These are phyloP conservation scores for Prototheca wickerhamii DNA, from an alignment of 163 green algal genomes.

Conservation along the genomic window DNA sequence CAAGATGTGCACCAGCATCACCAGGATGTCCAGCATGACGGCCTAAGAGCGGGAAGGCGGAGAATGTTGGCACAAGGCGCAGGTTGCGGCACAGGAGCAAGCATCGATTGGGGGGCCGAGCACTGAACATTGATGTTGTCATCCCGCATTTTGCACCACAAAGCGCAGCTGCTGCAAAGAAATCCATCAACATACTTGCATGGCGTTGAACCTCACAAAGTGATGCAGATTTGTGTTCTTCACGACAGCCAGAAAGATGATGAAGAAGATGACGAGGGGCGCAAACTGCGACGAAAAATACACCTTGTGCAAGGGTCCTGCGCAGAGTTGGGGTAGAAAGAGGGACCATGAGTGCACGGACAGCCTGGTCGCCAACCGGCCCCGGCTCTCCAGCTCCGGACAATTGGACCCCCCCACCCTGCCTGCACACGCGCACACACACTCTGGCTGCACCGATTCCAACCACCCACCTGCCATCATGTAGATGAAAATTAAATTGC, in stretches of 20 bases:
- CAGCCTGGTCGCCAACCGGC: too few relatives aligned
- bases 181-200: conserved; percentile 53
- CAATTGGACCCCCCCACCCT: too few relatives aligned
- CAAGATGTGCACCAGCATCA: conserved; percentile 71
- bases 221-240: conserved; percentile 74
- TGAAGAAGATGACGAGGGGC: conserved; percentile 76
- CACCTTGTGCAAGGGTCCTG: conserved; percentile 43
- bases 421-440: too few relatives aligned
- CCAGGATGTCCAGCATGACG: conserved; percentile 72
- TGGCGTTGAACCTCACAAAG: conserved; percentile 76
- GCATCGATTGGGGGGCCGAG: background rate
- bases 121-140: background rate
- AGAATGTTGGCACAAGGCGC: background rate
- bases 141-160: too few relatives aligned
- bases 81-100: background rate
- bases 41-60: conserved; percentile 32
- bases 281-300: conserved; percentile 70
- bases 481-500: conserved; percentile 39
- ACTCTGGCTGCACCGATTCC: background rate
- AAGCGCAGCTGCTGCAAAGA: too few relatives aligned
- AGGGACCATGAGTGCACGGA: too few relatives aligned
- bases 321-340: too few relatives aligned
- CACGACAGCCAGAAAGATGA: conserved; percentile 69
- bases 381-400: too few relatives aligned
- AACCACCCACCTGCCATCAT: conserved; percentile 28